Percentiles rank a stretch among this genome's conserved stretches.
phyloP scores from a whole-genome alignment of 805 yeast genomes.

The Jamesozyma spencerorum region DNA sequence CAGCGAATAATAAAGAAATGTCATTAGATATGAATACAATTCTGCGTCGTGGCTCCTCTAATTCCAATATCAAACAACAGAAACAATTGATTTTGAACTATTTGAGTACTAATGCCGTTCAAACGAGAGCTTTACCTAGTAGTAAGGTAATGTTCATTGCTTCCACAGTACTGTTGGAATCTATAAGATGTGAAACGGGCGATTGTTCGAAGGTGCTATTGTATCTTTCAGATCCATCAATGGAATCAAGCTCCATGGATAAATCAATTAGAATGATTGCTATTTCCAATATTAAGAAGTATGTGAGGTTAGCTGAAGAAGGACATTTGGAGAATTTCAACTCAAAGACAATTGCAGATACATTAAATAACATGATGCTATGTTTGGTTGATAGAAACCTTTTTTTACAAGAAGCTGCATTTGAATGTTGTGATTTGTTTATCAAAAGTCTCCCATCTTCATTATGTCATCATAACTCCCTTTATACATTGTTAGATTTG shows the following conservation, averaged over 20 bases:
- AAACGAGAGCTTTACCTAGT: slow-evolving; percentile 47
- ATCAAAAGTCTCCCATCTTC: slow-evolving; percentile 64
- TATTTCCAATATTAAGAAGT: slow-evolving; percentile 48
- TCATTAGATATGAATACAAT: slow-evolving; percentile 88
- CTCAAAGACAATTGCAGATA: slow-evolving; percentile 51
- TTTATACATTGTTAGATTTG: slow-evolving; percentile 74
- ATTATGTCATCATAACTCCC: slow-evolving; percentile 61
- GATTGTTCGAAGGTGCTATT: slow-evolving; percentile 67
- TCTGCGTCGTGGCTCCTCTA: slow-evolving; percentile 80
- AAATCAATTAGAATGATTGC: slow-evolving; percentile 61
- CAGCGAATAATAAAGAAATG: slow-evolving; percentile 79
- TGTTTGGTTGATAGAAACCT: slow-evolving; percentile 71
- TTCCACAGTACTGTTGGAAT: slow-evolving; percentile 70
- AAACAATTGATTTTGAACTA: slow-evolving; percentile 42
- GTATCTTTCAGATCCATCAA: slow-evolving; percentile 82
- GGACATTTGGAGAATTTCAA: slow-evolving; percentile 50
- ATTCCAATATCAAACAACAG: slow-evolving; percentile 68
- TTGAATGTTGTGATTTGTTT: slow-evolving; percentile 63
- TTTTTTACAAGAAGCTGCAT: slow-evolving; percentile 69
- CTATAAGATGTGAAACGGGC: slow-evolving; percentile 69
- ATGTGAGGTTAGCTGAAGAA: slow-evolving; percentile 39
- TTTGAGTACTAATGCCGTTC: slow-evolving; percentile 38
- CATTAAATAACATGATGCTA: slow-evolving; percentile 57
- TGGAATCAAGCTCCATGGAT: slow-evolving; percentile 58
- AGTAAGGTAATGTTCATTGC: slow-evolving; percentile 83